Evolutionary conservation across 2,329 filamentous ascomycete genomes (phyloP).

Genomic region (Botrytis fragariae): DNA sequence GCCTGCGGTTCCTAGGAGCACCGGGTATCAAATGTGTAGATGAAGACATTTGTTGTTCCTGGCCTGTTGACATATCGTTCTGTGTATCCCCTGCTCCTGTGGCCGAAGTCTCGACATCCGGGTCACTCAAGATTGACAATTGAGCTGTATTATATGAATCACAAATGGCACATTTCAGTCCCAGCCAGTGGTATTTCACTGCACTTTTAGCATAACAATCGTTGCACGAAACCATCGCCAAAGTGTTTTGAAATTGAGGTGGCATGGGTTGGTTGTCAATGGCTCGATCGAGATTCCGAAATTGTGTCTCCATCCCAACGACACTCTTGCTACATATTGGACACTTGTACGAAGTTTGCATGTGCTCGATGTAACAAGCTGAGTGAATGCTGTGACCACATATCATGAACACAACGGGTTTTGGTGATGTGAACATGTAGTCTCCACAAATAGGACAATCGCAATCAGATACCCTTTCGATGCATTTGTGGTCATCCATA

Average conservation of each 20-base stretch:
- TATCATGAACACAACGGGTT: constrained; percentile 86
- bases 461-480: constrained; percentile 90
- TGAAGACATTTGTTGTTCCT: constrained; percentile 22
- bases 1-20: constrained; percentile 31
- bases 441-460: constrained; percentile 97
- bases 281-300: constrained; percentile 83
- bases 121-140: constrained; percentile 55
- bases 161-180: constrained; percentile 79
- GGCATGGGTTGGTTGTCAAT: constrained; percentile 94
- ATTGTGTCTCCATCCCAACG: constrained; percentile 96
- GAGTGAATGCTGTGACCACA: constrained; percentile 96
- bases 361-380: constrained; percentile 83
- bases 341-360: constrained; percentile 89
- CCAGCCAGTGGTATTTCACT: constrained; percentile 90
- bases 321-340: constrained; percentile 95
- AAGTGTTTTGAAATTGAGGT: constrained; percentile 71
- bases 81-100: constrained; percentile 31
- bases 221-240: constrained; percentile 86
- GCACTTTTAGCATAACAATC: constrained; percentile 88
- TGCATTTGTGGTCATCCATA: constrained; percentile 83
- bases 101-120: constrained; percentile 27
- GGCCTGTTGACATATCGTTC: constrained; percentile 24
- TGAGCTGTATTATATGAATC: constrained; percentile 69
- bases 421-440: constrained; percentile 90
- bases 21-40: constrained; percentile 20